A percentile compares a stretch with the other conserved stretches of the same genome.
phyloP scores from a whole-genome alignment of 768 basidiomycete species.

The Naganishia antarctica region DNA sequence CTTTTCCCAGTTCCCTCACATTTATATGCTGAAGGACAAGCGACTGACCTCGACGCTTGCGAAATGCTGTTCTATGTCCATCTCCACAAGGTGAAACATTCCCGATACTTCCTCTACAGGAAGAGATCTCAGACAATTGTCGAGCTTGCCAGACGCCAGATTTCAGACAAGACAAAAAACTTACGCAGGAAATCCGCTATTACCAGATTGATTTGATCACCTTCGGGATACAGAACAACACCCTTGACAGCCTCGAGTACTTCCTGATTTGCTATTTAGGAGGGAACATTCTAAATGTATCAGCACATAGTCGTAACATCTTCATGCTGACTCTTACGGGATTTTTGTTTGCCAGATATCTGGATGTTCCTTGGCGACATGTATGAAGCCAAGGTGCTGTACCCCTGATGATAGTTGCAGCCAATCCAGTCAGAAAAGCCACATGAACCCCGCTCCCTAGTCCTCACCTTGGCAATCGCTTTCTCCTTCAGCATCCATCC shows the following conservation, averaged over 20 bases:
- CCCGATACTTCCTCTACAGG: conserved; percentile 36
- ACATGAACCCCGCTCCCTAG: not conserved
- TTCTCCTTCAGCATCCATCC: conserved; percentile 12
- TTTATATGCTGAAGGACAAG: not conserved
- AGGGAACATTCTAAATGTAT: no score
- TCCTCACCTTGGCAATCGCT: conserved; percentile 6
- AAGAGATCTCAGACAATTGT: no score
- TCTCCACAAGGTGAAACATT: conserved; percentile 35
- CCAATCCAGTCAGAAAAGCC: no score
- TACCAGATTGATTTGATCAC: not conserved
- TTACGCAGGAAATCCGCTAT: conserved; percentile 12
- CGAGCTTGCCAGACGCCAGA: not conserved
- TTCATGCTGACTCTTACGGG: not conserved
- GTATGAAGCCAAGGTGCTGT: conserved; percentile 14
- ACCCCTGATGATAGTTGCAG: not conserved
- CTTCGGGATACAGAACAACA: not conserved
- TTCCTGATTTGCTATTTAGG: not conserved
- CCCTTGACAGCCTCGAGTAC: conserved; percentile 7
- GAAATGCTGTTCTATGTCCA: conserved; percentile 37
- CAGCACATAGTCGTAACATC: not conserved
- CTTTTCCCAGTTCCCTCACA: not conserved
- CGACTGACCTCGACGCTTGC: conserved; percentile 29
- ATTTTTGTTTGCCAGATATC: conserved; percentile 14
- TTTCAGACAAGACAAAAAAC: not conserved
- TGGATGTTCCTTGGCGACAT: conserved; percentile 25